phyloP scores from a whole-genome alignment of 202 grass and related monocot species.

The Sporobolus alterniflorus region DNA sequence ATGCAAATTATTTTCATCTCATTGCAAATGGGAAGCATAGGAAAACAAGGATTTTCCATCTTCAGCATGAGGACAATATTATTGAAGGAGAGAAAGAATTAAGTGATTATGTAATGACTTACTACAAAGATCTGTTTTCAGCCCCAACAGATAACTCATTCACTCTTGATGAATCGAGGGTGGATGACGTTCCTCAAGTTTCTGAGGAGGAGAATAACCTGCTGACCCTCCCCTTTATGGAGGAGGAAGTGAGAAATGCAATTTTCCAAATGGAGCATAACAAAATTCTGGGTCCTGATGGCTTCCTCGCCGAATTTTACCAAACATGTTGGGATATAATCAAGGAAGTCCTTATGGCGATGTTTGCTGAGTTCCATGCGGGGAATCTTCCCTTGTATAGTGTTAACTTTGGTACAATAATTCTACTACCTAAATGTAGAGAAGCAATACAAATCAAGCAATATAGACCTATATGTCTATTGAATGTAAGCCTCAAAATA shows the following conservation, averaged over 20 bases:
- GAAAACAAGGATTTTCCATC: neutral
- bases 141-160: neutral
- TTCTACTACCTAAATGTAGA: neutral
- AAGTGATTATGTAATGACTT: neutral
- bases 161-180: neutral
- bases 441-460: neutral
- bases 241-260: neutral
- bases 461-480: neutral
- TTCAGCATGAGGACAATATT: neutral
- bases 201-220: neutral
- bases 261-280: neutral
- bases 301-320: no score
- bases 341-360: neutral
- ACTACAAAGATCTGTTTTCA: neutral
- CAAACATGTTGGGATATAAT: neutral
- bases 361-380: neutral
- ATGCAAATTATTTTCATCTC: neutral
- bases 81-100: neutral
- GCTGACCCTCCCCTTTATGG: fast-evolving
- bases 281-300: neutral
- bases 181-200: neutral
- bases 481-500: neutral
- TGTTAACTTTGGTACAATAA: neutral
- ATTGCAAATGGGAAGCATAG: neutral
- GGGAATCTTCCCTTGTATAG: neutral